Base-by-base conservation (phyloP, 2,329 filamentous ascomycete species). In the Colletotrichum sp. region DNA sequence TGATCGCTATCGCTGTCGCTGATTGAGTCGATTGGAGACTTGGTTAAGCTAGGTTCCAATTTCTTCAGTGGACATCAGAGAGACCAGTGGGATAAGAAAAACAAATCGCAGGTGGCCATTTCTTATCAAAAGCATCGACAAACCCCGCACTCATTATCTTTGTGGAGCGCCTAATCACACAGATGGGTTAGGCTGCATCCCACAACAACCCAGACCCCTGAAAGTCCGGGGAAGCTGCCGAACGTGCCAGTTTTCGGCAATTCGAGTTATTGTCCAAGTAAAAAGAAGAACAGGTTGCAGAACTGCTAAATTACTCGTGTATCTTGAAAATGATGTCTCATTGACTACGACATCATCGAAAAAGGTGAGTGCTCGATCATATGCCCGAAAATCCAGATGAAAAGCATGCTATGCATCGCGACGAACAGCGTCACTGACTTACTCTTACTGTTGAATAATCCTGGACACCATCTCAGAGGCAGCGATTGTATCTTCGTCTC, bases 401-500 rank as follows among this genome's bases (percentile, higher is more conserved):
- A 52, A 52, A 52, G 9, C 39, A 12, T n/a, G 39, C 18, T 49
- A 49, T 44, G 39, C 18, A n/a, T 49, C n/a, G 44, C 44, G 44
- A 21, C n/a, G 39, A 49, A 49, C 2, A n/a, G 18, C 9, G 39
- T 12, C 44, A 12, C 3, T 52, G 0, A 21, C n/a, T 13, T 13
- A 24, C n/a, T 21, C 44, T 52, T 15, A 63, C 28, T 36, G 30
- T 8, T 67, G 49, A 10, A 75, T 55, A 7, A 75, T 65, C 44
- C 60, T 62, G 18, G 55, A 34, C 5, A 75, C 36, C 4, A 59
- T 7, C 6, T 60, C 60, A 18, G 32, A 52, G 2, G 62, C 72
- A 9, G 72, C 72, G 80, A 75, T 16, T 2, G 57, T 55, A 16
- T 75, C 69, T 18, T 75, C 72, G 13, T 75, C 72, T 6, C 69